Evolutionary conservation across 306 rosid genomes (phyloP), one percentile per base, ranked within the genome.

Genomic region (Trifolium dubium): DNA sequence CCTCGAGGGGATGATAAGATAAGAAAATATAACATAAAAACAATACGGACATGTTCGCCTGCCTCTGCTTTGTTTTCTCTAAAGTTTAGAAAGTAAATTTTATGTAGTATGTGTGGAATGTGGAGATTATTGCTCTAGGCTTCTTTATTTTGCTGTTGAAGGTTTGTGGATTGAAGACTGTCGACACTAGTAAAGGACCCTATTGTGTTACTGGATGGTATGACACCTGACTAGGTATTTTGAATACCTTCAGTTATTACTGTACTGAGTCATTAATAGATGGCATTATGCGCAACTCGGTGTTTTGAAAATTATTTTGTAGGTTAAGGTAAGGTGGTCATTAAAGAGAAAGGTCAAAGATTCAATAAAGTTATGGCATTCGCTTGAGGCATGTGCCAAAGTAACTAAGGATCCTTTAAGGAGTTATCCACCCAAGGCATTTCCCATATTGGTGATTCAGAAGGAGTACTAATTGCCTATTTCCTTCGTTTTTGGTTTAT

Each of bases 51-150:
- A 8, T 40, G 70, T 13, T 40, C 12, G 13, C 43, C 53, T 66
- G 56, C 11, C 55, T 31, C 61, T 69, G 32, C 4, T 67, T 30
- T 50, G 61, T 31, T 28, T 15, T 47, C 17, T 49, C 58, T n/a
- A 30, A 68, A 23, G 71, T 66, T 43, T 66, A 13, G 23, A 46
- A 69, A 69, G 61, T 50, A 67, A 67, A 67, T 67, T 44, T 44
- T 29, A 43, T 46, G 72, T 69, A 13, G 55, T 28, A 11, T 23
- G 8, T 19, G 0, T 15, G 31, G 61, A 34, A 4, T 19, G 0
- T 15, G 31, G 61, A 34, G 34, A 51, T 68, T 44, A 49, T 46
- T 15, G 29, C 29, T 14, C 74, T 50, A 51, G 63, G 34, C 47
- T 69, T 32, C 47, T 32, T 17, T 50, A 35, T 69, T 34, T 50